These are phyloP conservation scores for Termitomyces sp. DNA, from an alignment of 768 basidiomycete genomes.

Conservation along the genomic window DNA sequence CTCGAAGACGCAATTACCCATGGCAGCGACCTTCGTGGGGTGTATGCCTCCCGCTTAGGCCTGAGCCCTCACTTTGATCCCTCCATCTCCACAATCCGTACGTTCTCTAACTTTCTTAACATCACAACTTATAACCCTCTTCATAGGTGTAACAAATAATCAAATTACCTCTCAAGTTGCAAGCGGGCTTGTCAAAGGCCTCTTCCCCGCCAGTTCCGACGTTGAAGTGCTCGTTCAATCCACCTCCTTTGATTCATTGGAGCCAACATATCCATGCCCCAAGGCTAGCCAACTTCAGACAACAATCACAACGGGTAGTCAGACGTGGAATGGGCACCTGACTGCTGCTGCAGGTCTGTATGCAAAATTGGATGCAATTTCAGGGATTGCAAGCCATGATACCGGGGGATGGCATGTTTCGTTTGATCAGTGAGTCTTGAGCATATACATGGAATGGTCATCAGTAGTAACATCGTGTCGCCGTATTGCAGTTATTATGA, in stretches of 20 bases:
- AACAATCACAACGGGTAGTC: conserved; percentile 30
- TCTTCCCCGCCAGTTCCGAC: conserved; percentile 34
- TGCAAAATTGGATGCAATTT: conserved; percentile 34
- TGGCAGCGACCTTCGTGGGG: conserved; percentile 40
- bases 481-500: conserved; percentile 38
- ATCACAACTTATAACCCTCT: neutral
- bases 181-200: conserved; percentile 36
- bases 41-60: conserved; percentile 37
- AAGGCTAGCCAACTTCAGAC: conserved; percentile 27
- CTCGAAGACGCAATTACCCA: conserved; percentile 39
- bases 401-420: conserved; percentile 42
- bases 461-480: neutral
- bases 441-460: neutral
- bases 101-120: conserved; percentile 5
- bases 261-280: conserved; percentile 39
- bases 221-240: conserved; percentile 34
- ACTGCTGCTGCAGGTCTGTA: conserved; percentile 31
- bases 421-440: conserved; percentile 41
- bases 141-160: conserved; percentile 44
- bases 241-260: conserved; percentile 38
- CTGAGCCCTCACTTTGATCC: conserved; percentile 28
- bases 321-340: conserved; percentile 39
- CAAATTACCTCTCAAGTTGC: conserved; percentile 49
- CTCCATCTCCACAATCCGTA: conserved; percentile 30
- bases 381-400: conserved; percentile 34